Conservation (phyloP, 805 yeast species). For the Kodamaea nitidulidarum region DNA sequence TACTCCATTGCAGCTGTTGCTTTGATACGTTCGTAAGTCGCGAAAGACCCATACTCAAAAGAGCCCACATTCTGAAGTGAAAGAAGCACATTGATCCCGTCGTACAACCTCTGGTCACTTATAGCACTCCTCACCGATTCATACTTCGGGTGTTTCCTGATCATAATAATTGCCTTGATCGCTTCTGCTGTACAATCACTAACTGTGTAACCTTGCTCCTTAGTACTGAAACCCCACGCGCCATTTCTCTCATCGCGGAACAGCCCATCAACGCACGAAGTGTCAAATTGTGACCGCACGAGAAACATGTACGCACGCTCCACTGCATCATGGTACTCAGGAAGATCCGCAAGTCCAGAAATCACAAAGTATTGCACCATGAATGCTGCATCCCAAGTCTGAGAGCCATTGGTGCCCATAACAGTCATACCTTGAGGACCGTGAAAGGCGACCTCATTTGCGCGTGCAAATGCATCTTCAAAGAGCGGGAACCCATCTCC, state of each 20-base stretch:
- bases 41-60: conserved; percentile 86
- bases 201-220: conserved; percentile 93
- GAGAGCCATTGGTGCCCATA: conserved; percentile 97
- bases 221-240: conserved; percentile 95
- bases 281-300: conserved; percentile 78
- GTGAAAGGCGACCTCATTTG: conserved; percentile 74
- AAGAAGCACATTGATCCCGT: conserved; percentile 74
- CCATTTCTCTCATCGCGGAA: conserved; percentile 83
- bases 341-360: conserved; percentile 72
- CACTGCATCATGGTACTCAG: conserved; percentile 62
- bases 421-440: conserved; percentile 90
- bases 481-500: conserved; percentile 67
- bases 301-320: conserved; percentile 67
- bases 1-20: conserved; percentile 73
- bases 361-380: conserved; percentile 76
- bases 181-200: conserved; percentile 98
- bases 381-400: conserved; percentile 95
- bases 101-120: conserved; percentile 48
- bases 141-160: conserved; percentile 58
- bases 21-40: conserved; percentile 84
- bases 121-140: conserved; percentile 49
- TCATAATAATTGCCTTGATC: conserved; percentile 89
- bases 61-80: conserved; percentile 72
- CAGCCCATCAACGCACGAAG: conserved; percentile 71
- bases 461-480: conserved; percentile 49